Evolutionary conservation across 2,329 filamentous ascomycete species (phyloP), one percentile per base, ranked within the genome.

Genomic region (Phialophora verrucosa): DNA sequence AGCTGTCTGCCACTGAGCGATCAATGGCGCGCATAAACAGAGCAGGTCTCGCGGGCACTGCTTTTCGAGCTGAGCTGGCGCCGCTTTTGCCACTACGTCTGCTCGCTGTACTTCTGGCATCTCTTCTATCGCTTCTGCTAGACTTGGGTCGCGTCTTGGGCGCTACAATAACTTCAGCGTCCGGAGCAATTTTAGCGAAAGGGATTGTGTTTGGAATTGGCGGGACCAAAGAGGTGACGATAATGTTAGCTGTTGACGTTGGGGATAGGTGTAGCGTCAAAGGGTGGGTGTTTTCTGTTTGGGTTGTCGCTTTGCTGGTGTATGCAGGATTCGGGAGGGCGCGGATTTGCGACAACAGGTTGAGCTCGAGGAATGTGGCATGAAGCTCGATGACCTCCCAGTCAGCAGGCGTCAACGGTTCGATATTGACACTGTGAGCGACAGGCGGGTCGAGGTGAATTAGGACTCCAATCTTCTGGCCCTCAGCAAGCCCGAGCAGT

Each of bases 361-460:
- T 98, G 70, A 97, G 84, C 76, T 99, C 95, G 59, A 99, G 83
- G 75, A 98, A 99, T 17, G 90, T 95, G 4, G 95, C 95, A 81
- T 99, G 95, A 1, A 99, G 83, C 78, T 99, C 95, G 73, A 99
- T 98, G 74, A 98, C 84, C 85, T 99, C 95, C 95, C 95, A 99
- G 76, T 99, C 95, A 65, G 96, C 92, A 1, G 94, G 88, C 0
- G 95, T 98, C 74, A 98, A 80, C 38, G 95, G 95, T 77, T 99
- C 96, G 73, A 99, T 98, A 76, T 97, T 93, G 78, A 99, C 90
- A 1, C 93, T 98, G 78, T 97, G 92, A 57, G 93, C 92, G 70
- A 95, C 81, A 1, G 93, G 93, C 57, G 94, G 94, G 76, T 99
- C 93, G 69, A 97, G 81, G 78, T 99, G 95, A 70, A 99, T 84